Percentiles rank a stretch among this genome's conserved stretches.
These are phyloP conservation scores for Alloascoidea africana DNA, from an alignment of 805 yeast species.

Conservation along the genomic window DNA sequence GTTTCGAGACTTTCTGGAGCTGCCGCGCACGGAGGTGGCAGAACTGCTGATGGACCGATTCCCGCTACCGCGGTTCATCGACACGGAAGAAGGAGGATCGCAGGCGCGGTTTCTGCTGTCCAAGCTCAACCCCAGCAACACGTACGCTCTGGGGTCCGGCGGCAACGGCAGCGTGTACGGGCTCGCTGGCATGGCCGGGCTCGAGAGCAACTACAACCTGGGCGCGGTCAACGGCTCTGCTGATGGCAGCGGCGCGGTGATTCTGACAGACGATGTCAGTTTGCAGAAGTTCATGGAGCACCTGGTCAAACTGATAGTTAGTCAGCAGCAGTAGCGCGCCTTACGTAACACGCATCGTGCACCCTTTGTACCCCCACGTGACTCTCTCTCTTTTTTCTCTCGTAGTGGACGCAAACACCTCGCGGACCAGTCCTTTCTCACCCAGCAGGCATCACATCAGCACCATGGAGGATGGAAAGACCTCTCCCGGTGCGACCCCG, in stretches of 20 bases:
- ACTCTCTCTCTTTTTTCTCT: too few species aligned
- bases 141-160: constrained; percentile 23
- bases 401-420: too few species aligned
- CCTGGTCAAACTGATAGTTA: constrained; percentile 15
- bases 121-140: constrained; percentile 51
- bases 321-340: too few species aligned
- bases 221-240: constrained; percentile 37
- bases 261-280: constrained; percentile 46
- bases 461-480: too few species aligned
- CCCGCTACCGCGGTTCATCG: constrained; percentile 60
- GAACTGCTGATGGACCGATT: constrained; percentile 48
- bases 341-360: too few species aligned
- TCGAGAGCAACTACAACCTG: too few species aligned
- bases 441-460: too few species aligned
- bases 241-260: constrained; percentile 19
- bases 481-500: too few species aligned
- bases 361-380: too few species aligned
- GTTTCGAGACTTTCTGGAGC: constrained; percentile 42
- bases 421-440: too few species aligned
- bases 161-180: constrained; percentile 11
- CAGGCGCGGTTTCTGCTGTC: constrained; percentile 62
- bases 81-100: constrained; percentile 64
- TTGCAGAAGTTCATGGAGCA: constrained; percentile 42
- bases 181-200: constrained; percentile 20
- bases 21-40: constrained; percentile 52